Percentiles rank a stretch among this genome's conserved stretches.
phyloP scores from a whole-genome alignment of 2,329 filamentous ascomycete species.

The Colletotrichum kahawae region DNA sequence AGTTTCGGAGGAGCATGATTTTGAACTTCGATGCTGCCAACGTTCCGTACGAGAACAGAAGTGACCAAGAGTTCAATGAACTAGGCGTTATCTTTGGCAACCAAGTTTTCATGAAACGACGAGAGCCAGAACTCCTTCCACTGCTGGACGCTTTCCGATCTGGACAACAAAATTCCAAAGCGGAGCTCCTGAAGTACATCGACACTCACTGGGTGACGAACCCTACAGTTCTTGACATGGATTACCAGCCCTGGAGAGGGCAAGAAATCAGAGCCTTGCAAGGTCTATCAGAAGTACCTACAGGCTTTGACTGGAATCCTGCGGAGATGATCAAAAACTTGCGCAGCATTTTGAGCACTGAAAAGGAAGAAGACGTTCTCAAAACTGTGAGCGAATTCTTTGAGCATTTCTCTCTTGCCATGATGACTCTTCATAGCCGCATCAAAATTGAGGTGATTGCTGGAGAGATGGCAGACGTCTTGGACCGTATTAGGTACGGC shows the following conservation, averaged over 20 bases:
- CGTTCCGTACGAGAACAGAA: not conserved
- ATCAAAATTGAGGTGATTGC: constrained; percentile 28
- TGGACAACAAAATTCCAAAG: not conserved
- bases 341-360: not conserved
- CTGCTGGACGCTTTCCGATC: not conserved
- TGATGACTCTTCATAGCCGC: not conserved
- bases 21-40: not conserved
- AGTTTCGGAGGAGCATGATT: not conserved
- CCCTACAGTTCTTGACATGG: constrained; percentile 24
- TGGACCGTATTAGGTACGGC: constrained; percentile 26
- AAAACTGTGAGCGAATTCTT: constrained; percentile 2
- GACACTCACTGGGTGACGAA: constrained; percentile 23
- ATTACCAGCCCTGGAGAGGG: constrained; percentile 4
- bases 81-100: not conserved
- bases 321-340: not conserved
- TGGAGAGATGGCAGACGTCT: constrained; percentile 33
- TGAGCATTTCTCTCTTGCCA: not conserved
- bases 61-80: not conserved
- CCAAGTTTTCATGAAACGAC: not conserved
- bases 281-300: not conserved
- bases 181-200: constrained; percentile 15
- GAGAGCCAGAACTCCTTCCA: not conserved
- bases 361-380: not conserved
- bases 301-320: not conserved
- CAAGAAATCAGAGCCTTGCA: not conserved